Evolutionary conservation across 345 rosid species (phyloP).

Genomic region (Streptanthus diversifolius): DNA sequence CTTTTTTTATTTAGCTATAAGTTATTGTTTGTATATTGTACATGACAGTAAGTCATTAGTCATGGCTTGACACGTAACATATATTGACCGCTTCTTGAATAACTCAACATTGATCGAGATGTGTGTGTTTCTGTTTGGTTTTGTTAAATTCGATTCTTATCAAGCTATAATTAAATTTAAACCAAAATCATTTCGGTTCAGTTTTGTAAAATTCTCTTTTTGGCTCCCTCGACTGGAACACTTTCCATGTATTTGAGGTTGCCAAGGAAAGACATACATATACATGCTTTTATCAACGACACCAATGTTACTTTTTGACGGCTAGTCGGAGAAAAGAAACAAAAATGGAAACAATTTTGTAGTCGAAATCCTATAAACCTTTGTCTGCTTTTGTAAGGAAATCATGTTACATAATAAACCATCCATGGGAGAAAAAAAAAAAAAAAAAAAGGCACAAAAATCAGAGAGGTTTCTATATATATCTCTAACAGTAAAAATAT

Average conservation of each 20-base stretch:
- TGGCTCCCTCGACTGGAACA: neutral
- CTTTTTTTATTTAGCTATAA: neutral
- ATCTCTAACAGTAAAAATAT: constrained; percentile 10
- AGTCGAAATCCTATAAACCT: constrained; percentile 1
- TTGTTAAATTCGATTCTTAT: neutral
- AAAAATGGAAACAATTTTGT: neutral
- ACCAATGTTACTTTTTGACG: neutral
- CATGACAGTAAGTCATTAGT: neutral
- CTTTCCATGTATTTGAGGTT: neutral
- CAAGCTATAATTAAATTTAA: neutral
- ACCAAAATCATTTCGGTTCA: neutral
- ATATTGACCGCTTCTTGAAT: constrained; percentile 2
- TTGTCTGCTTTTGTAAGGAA: neutral
- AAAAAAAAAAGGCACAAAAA: neutral
- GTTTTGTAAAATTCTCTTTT: neutral
- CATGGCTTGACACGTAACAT: constrained; percentile 15
- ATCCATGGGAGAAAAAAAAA: neutral
- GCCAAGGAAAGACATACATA: neutral
- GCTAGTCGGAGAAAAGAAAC: neutral
- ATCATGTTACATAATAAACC: neutral
- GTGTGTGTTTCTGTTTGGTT: neutral
- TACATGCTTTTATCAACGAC: neutral
- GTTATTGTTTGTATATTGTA: neutral
- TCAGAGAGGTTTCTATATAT: constrained; percentile 1
- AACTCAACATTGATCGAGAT: neutral